Evolutionary conservation across 345 rosid genomes (phyloP), one percentile per base, ranked within the genome.

Genomic region (Arabis alpina): DNA sequence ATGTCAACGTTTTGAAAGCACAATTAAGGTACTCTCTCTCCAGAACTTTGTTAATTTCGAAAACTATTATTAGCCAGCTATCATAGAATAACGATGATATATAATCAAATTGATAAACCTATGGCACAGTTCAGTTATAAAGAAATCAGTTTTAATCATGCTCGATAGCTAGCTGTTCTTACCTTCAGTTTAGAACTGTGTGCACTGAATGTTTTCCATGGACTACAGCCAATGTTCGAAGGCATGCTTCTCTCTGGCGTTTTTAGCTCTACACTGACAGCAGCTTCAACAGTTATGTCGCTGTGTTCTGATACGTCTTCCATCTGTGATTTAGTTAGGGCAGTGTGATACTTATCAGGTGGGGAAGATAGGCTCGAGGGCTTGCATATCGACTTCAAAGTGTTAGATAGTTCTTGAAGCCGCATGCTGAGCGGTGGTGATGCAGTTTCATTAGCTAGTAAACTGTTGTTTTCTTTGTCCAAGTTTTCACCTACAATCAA

Each of bases 391-490:
- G 66, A 70, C 74, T 86, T 89, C 83, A 89, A 41, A 60, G 51
- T 82, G 56, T 81, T 87, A 4, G 88, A 81, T 62, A 89, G 24
- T 58, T 86, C 86, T 37, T 75, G 83, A 55, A 91, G 72, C 40
- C 78, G 79, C 40, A 76, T 48, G 72, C 86, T 83, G 15, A 89
- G 68, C 1, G 86, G 88, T 24, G 93, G 93, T 30, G 92, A 86
- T 53, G 44, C 53, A 66, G 50, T 74, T 64, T 62, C 66, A 25
- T 82, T 70, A 57, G 68, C 64, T 14, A 79, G 43, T 25, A 47
- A 27, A 56, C 16, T 25, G 6, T 58, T 73, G 77, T 86, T 89
- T 75, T 86, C 93, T 75, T 82, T 81, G 10, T 81, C 85, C 37
- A 76, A 44, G 5, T 48, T 61, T 62, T 32, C 60, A 66, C 76